These are phyloP conservation scores for Fusarium coicis DNA, from an alignment of 2,329 filamentous ascomycete genomes.

Conservation along the genomic window DNA sequence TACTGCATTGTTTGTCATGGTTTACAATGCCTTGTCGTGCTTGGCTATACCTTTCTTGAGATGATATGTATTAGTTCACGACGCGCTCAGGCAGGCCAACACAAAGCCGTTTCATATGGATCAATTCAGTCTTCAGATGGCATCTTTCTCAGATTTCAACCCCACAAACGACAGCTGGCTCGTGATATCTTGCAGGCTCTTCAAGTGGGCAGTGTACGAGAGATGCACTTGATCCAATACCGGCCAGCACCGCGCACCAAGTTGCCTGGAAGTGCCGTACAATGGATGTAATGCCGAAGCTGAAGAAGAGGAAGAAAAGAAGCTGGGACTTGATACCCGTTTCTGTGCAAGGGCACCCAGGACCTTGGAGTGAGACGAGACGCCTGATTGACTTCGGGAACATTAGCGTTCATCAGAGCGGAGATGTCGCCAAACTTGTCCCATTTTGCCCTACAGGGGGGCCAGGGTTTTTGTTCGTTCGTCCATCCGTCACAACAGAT, in stretches of 20 bases:
- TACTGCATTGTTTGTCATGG: slow-evolving; percentile 27
- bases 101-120: slow-evolving; percentile 16
- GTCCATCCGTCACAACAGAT: slow-evolving; percentile 27
- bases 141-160: slow-evolving; percentile 18
- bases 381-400: slow-evolving; percentile 16
- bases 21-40: slow-evolving; percentile 13
- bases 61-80: slow-evolving; percentile 3
- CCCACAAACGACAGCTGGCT: slow-evolving; percentile 36
- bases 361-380: slow-evolving; percentile 18
- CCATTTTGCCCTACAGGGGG: slow-evolving; percentile 12
- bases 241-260: neutral
- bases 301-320: neutral
- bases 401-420: slow-evolving; percentile 25
- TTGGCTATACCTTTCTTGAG: slow-evolving; percentile 5
- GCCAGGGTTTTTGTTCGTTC: slow-evolving; percentile 14
- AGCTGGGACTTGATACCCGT: neutral
- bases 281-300: slow-evolving; percentile 25
- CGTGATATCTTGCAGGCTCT: slow-evolving; percentile 35
- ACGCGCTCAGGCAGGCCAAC: slow-evolving; percentile 1
- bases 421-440: slow-evolving; percentile 26
- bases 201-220: slow-evolving; percentile 18
- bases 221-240: slow-evolving; percentile 13
- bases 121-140: slow-evolving; percentile 16
- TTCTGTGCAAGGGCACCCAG: neutral
- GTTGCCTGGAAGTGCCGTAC: slow-evolving; percentile 15